phyloP scores from a whole-genome alignment of 2,329 filamentous ascomycete species.

The Venturia effusa region DNA sequence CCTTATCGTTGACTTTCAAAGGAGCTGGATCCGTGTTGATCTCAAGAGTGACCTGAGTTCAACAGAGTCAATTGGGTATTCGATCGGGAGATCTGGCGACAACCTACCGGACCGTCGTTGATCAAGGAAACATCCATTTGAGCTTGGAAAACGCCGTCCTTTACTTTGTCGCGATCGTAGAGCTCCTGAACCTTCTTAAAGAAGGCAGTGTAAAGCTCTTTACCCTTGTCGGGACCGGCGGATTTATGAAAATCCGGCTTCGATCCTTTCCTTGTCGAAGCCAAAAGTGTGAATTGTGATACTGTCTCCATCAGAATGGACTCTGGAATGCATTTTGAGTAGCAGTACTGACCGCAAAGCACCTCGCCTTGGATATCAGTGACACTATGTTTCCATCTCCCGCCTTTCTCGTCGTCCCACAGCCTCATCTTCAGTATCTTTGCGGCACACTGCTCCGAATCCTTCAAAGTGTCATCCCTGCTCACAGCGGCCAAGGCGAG shows the following conservation, averaged over 20 bases:
- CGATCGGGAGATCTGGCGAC: not conserved
- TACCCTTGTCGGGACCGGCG: slow-evolving; percentile 66
- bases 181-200: slow-evolving; percentile 61
- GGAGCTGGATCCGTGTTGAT: slow-evolving; percentile 37
- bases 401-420: slow-evolving; percentile 74
- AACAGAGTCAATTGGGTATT: not conserved
- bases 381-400: slow-evolving; percentile 80
- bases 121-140: slow-evolving; percentile 97
- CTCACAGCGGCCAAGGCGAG: slow-evolving; percentile 87
- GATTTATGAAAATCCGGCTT: slow-evolving; percentile 94
- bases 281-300: slow-evolving; percentile 91
- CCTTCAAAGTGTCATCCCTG: slow-evolving; percentile 80
- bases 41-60: slow-evolving; percentile 36
- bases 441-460: slow-evolving; percentile 69
- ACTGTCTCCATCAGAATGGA: slow-evolving; percentile 42
- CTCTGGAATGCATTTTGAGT: no score
- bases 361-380: slow-evolving; percentile 83
- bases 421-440: slow-evolving; percentile 86
- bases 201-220: slow-evolving; percentile 74
- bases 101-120: slow-evolving; percentile 66
- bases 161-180: slow-evolving; percentile 65
- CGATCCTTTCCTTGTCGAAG: slow-evolving; percentile 86
- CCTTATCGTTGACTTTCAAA: slow-evolving; percentile 20
- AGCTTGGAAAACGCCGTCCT: slow-evolving; percentile 93
- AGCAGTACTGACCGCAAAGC: slow-evolving; percentile 62